Conservation (phyloP, 2,329 filamentous ascomycete species). For the Diaporthe sp. region DNA sequence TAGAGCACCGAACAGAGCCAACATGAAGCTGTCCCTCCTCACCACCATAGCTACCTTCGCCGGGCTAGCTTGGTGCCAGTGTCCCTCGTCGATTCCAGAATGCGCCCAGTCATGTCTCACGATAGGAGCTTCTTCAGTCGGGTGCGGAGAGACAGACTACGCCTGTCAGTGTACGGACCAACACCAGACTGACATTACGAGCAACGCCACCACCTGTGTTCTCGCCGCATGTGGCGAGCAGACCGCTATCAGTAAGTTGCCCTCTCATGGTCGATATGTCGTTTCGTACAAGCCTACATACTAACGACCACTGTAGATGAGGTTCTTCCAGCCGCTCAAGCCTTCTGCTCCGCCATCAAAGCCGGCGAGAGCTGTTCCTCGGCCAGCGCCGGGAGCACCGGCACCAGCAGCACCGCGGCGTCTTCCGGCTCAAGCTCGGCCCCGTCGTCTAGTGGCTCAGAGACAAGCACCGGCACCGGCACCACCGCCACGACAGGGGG, state of each 20-base stretch:
- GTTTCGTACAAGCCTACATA: background rate
- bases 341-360: conserved; percentile 36
- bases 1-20: background rate
- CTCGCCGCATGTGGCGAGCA: conserved; percentile 30
- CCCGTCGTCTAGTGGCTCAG: background rate
- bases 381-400: conserved; percentile 5
- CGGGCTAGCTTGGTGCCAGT: conserved; percentile 30
- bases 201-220: conserved; percentile 30
- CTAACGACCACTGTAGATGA: background rate
- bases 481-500: background rate
- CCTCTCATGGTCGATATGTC: background rate
- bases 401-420: background rate
- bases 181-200: conserved; percentile 25
- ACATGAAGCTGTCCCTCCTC: conserved; percentile 30
- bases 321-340: conserved; percentile 25
- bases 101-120: conserved; percentile 30
- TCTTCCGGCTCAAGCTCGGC: background rate
- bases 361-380: conserved; percentile 34
- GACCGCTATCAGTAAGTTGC: conserved; percentile 5
- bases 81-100: conserved; percentile 34
- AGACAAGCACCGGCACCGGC: background rate
- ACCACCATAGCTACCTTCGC: background rate
- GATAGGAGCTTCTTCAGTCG: conserved; percentile 7
- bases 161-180: conserved; percentile 27
- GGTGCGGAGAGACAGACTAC: conserved; percentile 32